phyloP scores from a whole-genome alignment of 2,329 filamentous ascomycete species.

The Coniochaeta pulveracea region DNA sequence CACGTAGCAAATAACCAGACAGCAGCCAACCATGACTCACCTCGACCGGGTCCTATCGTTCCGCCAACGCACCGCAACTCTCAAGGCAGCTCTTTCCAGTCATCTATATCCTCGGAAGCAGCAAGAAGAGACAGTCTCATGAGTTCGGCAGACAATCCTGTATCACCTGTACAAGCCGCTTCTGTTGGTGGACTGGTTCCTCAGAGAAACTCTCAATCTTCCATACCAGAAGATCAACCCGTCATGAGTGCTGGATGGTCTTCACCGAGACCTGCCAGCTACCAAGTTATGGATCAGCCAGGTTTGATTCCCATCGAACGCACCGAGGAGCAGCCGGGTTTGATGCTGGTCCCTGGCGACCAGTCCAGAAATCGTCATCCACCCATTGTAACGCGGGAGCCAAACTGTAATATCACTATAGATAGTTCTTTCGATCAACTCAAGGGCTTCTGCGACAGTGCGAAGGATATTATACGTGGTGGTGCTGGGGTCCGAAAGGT shows the following conservation, averaged over 20 bases:
- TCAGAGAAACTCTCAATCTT: no score
- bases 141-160: background rate
- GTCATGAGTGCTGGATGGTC: conserved; percentile 3
- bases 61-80: background rate
- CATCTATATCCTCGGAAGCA: background rate
- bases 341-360: background rate
- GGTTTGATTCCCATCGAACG: background rate
- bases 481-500: conserved; percentile 37
- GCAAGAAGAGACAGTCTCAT: conserved; percentile 1
- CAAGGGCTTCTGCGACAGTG: conserved; percentile 45
- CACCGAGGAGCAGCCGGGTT: conserved; percentile 1
- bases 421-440: conserved; percentile 38
- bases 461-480: conserved; percentile 35
- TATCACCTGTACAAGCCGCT: background rate
- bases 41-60: background rate
- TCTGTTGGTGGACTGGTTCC: no score
- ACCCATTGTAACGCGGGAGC: conserved; percentile 12
- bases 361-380: conserved; percentile 4
- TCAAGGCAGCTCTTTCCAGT: conserved; percentile 1
- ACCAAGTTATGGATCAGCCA: background rate
- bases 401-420: conserved; percentile 30
- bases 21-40: no score
- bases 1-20: no score
- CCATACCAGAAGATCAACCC: conserved; percentile 2
- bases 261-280: background rate